A percentile compares a stretch with the other conserved stretches of the same genome.
phyloP scores from a whole-genome alignment of 345 rosid species.

The Garcia nutans region DNA sequence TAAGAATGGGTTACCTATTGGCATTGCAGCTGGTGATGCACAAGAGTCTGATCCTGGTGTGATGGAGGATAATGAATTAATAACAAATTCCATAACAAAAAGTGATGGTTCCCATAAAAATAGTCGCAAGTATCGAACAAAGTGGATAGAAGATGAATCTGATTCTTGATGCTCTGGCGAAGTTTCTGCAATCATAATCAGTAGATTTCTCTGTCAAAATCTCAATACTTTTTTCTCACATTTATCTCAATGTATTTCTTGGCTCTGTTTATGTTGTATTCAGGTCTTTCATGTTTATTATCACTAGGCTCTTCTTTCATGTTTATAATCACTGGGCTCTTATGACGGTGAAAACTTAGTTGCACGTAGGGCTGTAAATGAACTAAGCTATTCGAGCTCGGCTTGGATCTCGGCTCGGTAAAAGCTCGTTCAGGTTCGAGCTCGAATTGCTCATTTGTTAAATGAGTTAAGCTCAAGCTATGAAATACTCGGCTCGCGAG shows the following conservation, averaged over 20 bases:
- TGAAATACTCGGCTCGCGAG: no score
- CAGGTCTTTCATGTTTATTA: not conserved
- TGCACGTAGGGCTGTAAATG: no score
- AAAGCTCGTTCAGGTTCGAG: no score
- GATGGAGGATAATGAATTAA: slow-evolving; percentile 13
- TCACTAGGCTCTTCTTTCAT: not conserved
- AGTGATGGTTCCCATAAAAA: slow-evolving; percentile 25
- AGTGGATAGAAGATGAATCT: slow-evolving; percentile 36
- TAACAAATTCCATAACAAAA: not conserved
- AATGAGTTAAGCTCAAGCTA: no score
- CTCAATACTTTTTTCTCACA: not conserved
- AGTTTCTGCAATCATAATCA: not conserved
- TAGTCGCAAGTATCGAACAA: slow-evolving; percentile 45
- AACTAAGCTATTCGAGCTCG: no score
- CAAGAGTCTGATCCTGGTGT: slow-evolving; percentile 40
- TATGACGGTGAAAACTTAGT: not conserved
- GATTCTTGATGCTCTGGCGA: slow-evolving; percentile 29
- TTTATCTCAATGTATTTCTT: not conserved
- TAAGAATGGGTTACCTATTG: slow-evolving; percentile 27
- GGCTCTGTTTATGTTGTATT: not conserved
- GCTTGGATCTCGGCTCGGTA: no score
- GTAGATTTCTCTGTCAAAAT: not conserved
- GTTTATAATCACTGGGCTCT: not conserved
- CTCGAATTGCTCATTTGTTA: no score
- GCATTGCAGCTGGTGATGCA: slow-evolving; percentile 46